Conservation (phyloP, 2,329 filamentous ascomycete species). For the Alternaria solani region DNA sequence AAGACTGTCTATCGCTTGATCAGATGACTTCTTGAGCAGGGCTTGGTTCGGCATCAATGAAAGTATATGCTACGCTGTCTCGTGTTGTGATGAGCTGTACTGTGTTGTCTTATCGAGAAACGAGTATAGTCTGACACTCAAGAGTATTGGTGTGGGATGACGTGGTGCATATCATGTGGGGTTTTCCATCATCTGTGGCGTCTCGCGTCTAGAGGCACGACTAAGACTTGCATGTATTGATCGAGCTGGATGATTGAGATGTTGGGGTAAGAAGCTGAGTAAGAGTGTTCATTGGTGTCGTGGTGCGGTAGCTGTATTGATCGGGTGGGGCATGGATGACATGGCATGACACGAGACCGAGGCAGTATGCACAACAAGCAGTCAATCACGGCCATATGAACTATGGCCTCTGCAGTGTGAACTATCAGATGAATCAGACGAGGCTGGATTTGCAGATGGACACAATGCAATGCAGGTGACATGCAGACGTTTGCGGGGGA, state of each 20-base stretch:
- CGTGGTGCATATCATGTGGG: slow-evolving; percentile 3
- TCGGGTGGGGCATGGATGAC: neutral
- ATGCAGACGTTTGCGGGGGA: slow-evolving; percentile 1
- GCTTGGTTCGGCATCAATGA: neutral
- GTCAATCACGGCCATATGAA: neutral
- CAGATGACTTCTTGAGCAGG: neutral
- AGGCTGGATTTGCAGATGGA: neutral
- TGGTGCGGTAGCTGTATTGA: neutral
- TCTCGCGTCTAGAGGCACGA: neutral
- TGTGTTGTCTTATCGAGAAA: neutral
- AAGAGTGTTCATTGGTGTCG: neutral
- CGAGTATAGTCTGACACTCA: neutral
- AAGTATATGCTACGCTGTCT: neutral
- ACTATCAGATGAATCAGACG: neutral
- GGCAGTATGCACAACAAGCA: neutral
- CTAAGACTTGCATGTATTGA: slow-evolving; percentile 1
- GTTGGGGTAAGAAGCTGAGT: neutral
- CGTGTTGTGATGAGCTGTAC: neutral
- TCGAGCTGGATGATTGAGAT: neutral
- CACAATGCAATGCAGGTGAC: neutral
- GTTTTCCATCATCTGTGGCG: neutral
- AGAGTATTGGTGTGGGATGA: slow-evolving; percentile 5
- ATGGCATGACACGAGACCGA: neutral
- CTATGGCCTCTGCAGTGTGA: neutral
- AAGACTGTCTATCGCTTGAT: neutral